These are phyloP conservation scores for Cydonia oblonga DNA, from an alignment of 331 rosid genomes.

Conservation along the genomic window DNA sequence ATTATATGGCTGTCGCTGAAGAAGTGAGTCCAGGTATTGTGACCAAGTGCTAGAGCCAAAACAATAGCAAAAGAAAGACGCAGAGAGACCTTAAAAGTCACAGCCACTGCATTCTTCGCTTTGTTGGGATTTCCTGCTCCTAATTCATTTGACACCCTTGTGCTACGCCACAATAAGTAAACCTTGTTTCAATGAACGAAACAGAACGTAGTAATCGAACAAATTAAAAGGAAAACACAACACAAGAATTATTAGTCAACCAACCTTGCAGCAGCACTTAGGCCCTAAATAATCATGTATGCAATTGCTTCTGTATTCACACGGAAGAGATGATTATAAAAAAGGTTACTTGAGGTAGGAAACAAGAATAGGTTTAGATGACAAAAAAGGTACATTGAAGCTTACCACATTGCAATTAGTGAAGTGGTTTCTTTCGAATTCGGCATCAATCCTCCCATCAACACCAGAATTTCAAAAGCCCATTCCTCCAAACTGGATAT, in stretches of 20 bases:
- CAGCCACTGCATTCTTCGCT: conserved; percentile 68
- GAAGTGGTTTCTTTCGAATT: conserved; percentile 60
- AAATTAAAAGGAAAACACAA: background rate
- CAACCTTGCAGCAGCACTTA: conserved; percentile 79
- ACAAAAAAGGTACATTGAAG: background rate
- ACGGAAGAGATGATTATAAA: conserved; percentile 18
- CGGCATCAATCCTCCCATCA: conserved; percentile 69
- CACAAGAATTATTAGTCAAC: background rate
- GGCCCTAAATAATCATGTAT: conserved; percentile 60
- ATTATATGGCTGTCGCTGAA: conserved; percentile 38
- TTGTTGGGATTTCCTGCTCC: conserved; percentile 52
- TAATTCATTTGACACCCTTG: conserved; percentile 82
- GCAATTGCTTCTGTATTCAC: conserved; percentile 59
- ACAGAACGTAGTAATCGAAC: background rate
- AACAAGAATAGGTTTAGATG: background rate
- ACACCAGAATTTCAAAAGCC: conserved; percentile 80
- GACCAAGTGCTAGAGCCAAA: conserved; percentile 45
- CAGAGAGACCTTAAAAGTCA: conserved; percentile 49
- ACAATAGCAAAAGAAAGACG: conserved; percentile 36
- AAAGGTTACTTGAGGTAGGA: background rate
- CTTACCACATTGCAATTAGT: conserved; percentile 80
- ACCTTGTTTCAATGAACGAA: background rate
- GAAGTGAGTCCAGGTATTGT: conserved; percentile 43
- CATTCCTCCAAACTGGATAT: conserved; percentile 67
- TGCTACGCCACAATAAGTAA: conserved; percentile 27